Percentiles rank a stretch among this genome's conserved stretches.
Conservation (phyloP, 2,329 filamentous ascomycete species). For the Gaeumannomyces tritici region DNA sequence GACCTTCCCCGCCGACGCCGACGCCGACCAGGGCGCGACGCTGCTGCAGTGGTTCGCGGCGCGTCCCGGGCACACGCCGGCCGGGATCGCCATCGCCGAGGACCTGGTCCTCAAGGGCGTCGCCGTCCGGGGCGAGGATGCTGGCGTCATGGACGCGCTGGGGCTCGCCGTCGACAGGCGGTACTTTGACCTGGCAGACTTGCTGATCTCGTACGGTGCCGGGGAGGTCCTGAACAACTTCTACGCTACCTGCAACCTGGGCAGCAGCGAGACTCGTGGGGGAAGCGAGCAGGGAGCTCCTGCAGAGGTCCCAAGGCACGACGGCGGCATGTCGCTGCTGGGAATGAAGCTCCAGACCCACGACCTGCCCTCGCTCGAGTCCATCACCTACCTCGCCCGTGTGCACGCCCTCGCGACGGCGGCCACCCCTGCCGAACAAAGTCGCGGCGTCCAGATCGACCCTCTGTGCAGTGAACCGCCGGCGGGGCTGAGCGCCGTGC, state of each 20-base stretch:
- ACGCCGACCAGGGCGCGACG: not conserved
- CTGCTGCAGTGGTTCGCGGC: constrained; percentile 5
- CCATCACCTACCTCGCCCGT: constrained; percentile 4
- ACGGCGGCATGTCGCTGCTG: not conserved
- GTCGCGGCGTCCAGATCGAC: not conserved
- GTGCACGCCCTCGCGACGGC: constrained; percentile 1
- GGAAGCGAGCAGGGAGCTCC: not conserved
- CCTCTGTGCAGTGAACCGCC: constrained; percentile 1
- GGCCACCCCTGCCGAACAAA: not conserved
- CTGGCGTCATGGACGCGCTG: constrained; percentile 1
- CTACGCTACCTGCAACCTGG: not conserved
- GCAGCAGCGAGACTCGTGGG: not conserved
- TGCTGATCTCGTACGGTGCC: constrained; percentile 5
- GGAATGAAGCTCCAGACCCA: constrained; percentile 4
- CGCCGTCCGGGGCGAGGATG: not conserved
- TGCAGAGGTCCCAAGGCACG: not conserved
- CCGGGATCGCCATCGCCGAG: constrained; percentile 4
- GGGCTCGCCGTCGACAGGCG: constrained; percentile 4
- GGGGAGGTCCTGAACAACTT: constrained; percentile 3
- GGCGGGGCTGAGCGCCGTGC: constrained; percentile 3
- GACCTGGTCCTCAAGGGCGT: not conserved
- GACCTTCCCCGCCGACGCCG: not conserved
- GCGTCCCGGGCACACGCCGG: constrained; percentile 1
- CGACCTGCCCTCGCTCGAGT: constrained; percentile 3
- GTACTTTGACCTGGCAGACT: constrained; percentile 7